Evolutionary conservation across 2,329 filamentous ascomycete species (phyloP), one percentile per base, ranked within the genome.

Genomic region (Alternaria burnsii): DNA sequence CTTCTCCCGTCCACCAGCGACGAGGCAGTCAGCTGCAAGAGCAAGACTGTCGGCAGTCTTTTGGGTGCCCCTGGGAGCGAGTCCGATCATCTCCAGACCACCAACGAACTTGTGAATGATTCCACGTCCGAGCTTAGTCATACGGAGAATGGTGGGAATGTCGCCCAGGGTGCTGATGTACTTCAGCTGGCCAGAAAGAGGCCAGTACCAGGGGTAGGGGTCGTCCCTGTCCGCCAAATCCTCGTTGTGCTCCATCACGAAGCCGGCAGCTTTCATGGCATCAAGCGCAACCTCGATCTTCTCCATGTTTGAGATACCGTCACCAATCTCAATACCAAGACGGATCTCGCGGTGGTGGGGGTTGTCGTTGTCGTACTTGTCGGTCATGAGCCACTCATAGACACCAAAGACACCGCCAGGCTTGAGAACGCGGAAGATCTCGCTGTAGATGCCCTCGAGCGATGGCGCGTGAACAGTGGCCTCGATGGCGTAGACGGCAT

Each of bases 341-440:
- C 95, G 92, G 76, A 98, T 95, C 78, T 92, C 88, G 69, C 93
- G 91, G 83, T 98, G 95, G 73, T 89, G 85, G 1, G 92, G 80
- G 85, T 97, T 93, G 62, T 91, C 85, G 78, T 97, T 94, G 82
- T 98, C 91, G 81, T 97, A 99, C 24, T 89, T 84, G 65, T 97
- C 94, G 7, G 94, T 98, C 95, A 99, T 98, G 76, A 98, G 85
- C 95, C 95, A 98, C 82, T 99, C 95, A 82, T 98, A 99, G 53
- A 98, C 94, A 76, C 94, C 95, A 73, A 98, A 99, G 52, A 93
- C 85, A 79, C 95, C 94, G 62, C 95, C 95, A 20, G 95, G 95
- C 86, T 98, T 99, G 66, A 99, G 86, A 22, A 97, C 94, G 48
- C 92, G 91, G 87, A 90, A 94, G 75, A 98, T 98, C 80, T 98